Conservation (phyloP, 345 rosid species). For the Salix exigua region DNA sequence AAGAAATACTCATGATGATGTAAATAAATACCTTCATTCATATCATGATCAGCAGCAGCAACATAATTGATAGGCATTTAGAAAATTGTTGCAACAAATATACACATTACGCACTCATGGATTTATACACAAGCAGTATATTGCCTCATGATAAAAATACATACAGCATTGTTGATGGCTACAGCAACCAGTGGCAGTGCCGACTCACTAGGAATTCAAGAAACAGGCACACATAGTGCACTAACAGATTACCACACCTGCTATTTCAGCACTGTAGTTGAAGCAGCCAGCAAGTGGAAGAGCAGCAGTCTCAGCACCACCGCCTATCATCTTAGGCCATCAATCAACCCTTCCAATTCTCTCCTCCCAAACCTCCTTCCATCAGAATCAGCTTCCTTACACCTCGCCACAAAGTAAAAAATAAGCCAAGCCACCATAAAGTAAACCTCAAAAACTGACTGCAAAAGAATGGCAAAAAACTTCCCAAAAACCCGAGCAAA, state of each 20-base stretch:
- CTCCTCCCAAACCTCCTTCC: constrained; percentile 79
- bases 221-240: constrained; percentile 34
- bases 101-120: constrained; percentile 45
- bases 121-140: constrained; percentile 47
- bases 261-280: constrained; percentile 26
- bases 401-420: constrained; percentile 69
- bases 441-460: constrained; percentile 73
- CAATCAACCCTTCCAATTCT: constrained; percentile 73
- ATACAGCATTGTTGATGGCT: constrained; percentile 28
- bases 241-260: constrained; percentile 21
- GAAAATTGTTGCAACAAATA: constrained; percentile 44
- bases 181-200: constrained; percentile 31
- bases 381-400: constrained; percentile 61
- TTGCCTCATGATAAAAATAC: constrained; percentile 33
- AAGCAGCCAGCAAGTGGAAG: constrained; percentile 23
- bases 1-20: constrained; percentile 7
- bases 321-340: constrained; percentile 57
- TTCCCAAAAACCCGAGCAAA: constrained; percentile 51
- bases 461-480: constrained; percentile 52
- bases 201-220: constrained; percentile 34
- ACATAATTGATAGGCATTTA: constrained; percentile 22
- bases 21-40: constrained; percentile 22
- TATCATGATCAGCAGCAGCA: constrained; percentile 12
- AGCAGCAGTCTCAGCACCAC: constrained; percentile 17
- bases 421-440: constrained; percentile 89